Base-by-base conservation (phyloP, 2,329 filamentous ascomycete species). In the Aspergillus fischeri region DNA sequence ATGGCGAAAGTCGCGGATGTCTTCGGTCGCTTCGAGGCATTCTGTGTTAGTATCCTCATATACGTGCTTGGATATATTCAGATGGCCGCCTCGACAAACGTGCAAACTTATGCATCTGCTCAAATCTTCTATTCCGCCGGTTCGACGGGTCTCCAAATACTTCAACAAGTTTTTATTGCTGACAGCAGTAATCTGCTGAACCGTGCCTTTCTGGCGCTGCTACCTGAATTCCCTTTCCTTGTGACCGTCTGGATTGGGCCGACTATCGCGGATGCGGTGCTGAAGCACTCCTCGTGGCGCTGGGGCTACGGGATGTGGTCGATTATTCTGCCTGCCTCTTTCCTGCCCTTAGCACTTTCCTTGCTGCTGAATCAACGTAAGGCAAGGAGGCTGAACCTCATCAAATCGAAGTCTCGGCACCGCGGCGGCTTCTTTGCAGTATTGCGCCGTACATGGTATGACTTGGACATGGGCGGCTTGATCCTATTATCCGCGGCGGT, bases 261-360 rank as follows among this genome's bases (percentile, higher is more conserved):
- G 1, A 80, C 78, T 44, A 81, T 87, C 56, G 82, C 83, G 0
- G 74, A 81, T 25, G 74, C 75, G 0, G 83, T 88, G 59, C 75
- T 86, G 49, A 66, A 76, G 0, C 74, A 80, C 2, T 76, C 80
- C 7, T 84, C 81, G 49, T 90, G 84, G 82, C 81, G 85, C 42
- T 90, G 87, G 87, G 86, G 80, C 1, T 90, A 86, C 65, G 87
- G 86, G 41, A 78, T 81, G 61, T 90, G 88, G 72, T 79, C 83
- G 45, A 85, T 91, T 62, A 79, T 90, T 57, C 76, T 85, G 3
- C 86, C 87, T 1, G 72, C 81, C 45, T 79, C 87, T 48, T 83
- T 81, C 28, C 59, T 85, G n/a, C 88, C 88, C 0, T 76, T 90
- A n/a, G 82, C 83, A 38, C 66, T 78, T 14, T 74, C 88, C 9